These are phyloP conservation scores for Colletotrichum cordylinicola DNA, from an alignment of 2,329 filamentous ascomycete genomes.

Conservation along the genomic window DNA sequence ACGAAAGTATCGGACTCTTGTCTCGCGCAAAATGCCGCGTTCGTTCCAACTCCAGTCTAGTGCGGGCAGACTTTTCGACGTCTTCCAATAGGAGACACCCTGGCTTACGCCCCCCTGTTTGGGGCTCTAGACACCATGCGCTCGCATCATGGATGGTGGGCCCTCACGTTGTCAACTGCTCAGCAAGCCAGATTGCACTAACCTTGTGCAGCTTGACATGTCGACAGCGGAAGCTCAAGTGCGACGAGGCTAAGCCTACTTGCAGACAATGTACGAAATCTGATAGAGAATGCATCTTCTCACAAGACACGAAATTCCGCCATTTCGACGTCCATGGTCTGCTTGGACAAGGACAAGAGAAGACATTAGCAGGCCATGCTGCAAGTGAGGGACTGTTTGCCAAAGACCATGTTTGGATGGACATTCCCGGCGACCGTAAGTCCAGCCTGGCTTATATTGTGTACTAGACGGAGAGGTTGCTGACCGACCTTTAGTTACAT, in stretches of 20 bases:
- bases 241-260: constrained; percentile 26
- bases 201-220: neutral
- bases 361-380: neutral
- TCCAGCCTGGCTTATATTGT: neutral
- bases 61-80: neutral
- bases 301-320: neutral
- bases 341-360: neutral
- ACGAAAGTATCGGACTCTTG: neutral
- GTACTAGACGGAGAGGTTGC: neutral
- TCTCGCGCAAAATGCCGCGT: neutral
- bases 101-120: neutral
- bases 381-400: neutral
- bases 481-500: neutral
- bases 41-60: neutral
- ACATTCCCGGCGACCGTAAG: neutral
- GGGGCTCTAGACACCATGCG: neutral
- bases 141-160: constrained; percentile 5
- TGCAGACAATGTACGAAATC: constrained; percentile 28
- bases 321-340: neutral
- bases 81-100: neutral
- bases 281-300: constrained; percentile 3
- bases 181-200: neutral
- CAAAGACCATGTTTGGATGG: neutral
- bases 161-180: neutral
- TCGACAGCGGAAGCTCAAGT: constrained; percentile 29